These are phyloP conservation scores for Neofusicoccum kwambonambiense DNA, from an alignment of 2,329 filamentous ascomycete genomes.

Conservation along the genomic window DNA sequence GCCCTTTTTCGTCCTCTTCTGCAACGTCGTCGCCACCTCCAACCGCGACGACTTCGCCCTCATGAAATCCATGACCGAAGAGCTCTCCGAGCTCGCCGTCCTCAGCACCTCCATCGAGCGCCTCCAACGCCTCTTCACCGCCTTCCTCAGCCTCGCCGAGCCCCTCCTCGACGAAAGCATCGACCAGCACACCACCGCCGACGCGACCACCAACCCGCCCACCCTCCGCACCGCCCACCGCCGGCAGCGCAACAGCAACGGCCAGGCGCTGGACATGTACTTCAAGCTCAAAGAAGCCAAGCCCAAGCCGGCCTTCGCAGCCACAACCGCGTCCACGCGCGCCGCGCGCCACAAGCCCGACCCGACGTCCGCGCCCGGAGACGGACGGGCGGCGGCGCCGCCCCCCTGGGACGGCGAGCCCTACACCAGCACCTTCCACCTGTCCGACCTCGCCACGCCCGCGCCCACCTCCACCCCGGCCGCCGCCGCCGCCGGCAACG, in stretches of 20 bases:
- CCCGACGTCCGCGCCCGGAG: neutral
- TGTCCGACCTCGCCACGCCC: neutral
- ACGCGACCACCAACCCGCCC: neutral
- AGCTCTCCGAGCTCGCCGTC: conserved; percentile 28
- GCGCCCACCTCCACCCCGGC: neutral
- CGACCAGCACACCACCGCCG: neutral
- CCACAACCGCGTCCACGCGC: neutral
- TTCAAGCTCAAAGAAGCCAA: neutral
- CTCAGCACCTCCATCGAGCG: conserved; percentile 33
- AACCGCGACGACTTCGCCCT: conserved; percentile 31
- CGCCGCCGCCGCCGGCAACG: neutral
- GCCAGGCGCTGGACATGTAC: conserved; percentile 2
- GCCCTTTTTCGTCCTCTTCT: conserved; percentile 37
- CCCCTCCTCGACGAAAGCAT: conserved; percentile 26
- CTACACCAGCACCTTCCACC: conserved; percentile 9
- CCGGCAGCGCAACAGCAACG: neutral
- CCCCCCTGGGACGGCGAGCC: neutral
- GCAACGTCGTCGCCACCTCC: conserved; percentile 36
- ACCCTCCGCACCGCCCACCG: neutral
- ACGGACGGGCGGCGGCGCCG: neutral
- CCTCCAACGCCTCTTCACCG: conserved; percentile 29
- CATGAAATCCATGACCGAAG: conserved; percentile 30
- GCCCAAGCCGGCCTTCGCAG: neutral
- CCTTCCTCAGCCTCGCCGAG: conserved; percentile 31
- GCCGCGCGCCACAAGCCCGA: neutral